Evolutionary conservation across 768 basidiomycete genomes (phyloP).

Genomic region (Bullera alba): DNA sequence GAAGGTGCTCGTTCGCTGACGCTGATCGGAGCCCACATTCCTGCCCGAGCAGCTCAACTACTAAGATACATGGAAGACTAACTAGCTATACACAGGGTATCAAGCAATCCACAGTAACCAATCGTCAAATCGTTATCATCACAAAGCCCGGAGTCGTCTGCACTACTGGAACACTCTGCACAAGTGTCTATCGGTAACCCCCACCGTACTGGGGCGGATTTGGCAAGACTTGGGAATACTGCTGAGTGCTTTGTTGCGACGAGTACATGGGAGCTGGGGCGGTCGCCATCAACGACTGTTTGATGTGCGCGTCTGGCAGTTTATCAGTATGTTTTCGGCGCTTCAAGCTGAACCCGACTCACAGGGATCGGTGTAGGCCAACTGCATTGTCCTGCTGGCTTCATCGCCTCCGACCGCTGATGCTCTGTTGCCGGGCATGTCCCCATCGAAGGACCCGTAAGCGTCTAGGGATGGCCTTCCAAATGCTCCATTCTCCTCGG

Average conservation of each 20-base stretch:
- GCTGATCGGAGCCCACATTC: too few relatives aligned
- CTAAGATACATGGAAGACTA: too few relatives aligned
- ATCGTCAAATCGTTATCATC: too few relatives aligned
- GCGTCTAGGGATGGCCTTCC: constrained; percentile 63
- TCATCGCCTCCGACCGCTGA: constrained; percentile 52
- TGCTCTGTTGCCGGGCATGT: constrained; percentile 61
- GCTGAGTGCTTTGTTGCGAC: neutral
- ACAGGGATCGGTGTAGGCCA: constrained; percentile 43
- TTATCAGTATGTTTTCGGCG: neutral
- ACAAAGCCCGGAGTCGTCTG: too few relatives aligned
- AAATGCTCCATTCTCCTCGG: neutral
- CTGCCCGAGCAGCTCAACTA: too few relatives aligned
- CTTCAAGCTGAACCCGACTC: constrained; percentile 10
- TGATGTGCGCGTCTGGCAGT: neutral
- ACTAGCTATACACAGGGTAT: too few relatives aligned
- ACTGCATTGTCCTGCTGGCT: constrained; percentile 86
- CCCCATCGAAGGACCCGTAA: constrained; percentile 86
- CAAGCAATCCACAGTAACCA: too few relatives aligned
- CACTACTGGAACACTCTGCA: too few relatives aligned
- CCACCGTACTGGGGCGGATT: neutral
- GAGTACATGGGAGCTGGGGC: too few relatives aligned
- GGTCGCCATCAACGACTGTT: neutral
- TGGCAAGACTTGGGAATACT: neutral
- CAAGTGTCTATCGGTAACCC: neutral
- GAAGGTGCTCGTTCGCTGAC: too few relatives aligned